These are phyloP conservation scores for Heterococcus sp. DNA, from an alignment of 108 stramenopile genomes.

Conservation along the genomic window DNA sequence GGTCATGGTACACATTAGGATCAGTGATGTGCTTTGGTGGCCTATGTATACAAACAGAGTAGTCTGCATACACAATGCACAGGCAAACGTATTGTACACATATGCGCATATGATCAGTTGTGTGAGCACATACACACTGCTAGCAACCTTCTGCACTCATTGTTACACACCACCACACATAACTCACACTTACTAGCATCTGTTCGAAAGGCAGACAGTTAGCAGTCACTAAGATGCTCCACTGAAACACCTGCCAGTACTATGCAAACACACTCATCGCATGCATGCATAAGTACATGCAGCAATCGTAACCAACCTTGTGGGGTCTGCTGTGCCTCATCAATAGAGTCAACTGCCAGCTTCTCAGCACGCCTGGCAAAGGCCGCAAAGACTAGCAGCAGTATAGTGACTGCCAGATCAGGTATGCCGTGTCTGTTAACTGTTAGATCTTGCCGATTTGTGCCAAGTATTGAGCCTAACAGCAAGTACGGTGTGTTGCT, in stretches of 20 bases:
- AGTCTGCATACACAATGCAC: neutral
- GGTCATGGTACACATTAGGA: constrained; percentile 42
- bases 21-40: constrained; percentile 7
- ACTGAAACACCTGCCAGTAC: too few relatives aligned
- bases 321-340: constrained; percentile 53
- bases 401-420: constrained; percentile 26
- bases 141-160: too few relatives aligned
- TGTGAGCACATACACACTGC: too few relatives aligned
- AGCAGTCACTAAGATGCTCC: too few relatives aligned
- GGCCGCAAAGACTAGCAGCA: constrained; percentile 20
- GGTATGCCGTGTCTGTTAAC: constrained; percentile 14
- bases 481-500: neutral
- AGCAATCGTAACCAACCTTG: constrained; percentile 30
- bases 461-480: neutral
- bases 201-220: too few relatives aligned
- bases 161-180: too few relatives aligned
- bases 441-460: neutral
- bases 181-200: too few relatives aligned
- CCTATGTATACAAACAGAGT: constrained; percentile 1
- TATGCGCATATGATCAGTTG: too few relatives aligned
- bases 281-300: too few relatives aligned
- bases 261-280: too few relatives aligned
- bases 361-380: constrained; percentile 3
- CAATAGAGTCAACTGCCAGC: constrained; percentile 27
- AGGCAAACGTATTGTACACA: too few relatives aligned